Percentiles rank a stretch among this genome's conserved stretches.
These are phyloP conservation scores for Zygnema circumcarinatum DNA, from an alignment of 139 green algal species.

Conservation along the genomic window DNA sequence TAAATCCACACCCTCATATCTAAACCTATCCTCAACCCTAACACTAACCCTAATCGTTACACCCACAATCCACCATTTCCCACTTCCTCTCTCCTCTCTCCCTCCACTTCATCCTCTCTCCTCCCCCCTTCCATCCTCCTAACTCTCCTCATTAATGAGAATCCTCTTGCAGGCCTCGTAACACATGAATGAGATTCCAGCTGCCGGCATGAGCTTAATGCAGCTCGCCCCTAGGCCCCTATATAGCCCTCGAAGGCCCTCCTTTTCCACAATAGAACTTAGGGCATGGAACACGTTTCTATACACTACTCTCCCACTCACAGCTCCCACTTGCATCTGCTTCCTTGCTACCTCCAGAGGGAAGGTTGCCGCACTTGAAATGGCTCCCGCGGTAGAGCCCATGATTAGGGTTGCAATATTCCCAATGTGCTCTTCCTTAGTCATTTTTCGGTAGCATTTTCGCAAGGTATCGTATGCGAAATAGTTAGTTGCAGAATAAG, in stretches of 20 bases:
- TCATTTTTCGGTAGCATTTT: conserved; percentile 34
- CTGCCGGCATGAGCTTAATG: conserved; percentile 54
- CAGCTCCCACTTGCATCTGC: conserved; percentile 52
- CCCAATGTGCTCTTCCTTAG: conserved; percentile 57
- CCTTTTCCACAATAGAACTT: conserved; percentile 41
- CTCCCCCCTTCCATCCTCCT: not conserved
- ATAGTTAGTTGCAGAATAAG: conserved; percentile 50
- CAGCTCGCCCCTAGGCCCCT: conserved; percentile 45
- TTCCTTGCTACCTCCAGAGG: conserved; percentile 55
- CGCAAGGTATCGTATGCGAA: conserved; percentile 51
- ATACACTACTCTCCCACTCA: conserved; percentile 46
- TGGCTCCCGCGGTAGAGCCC: conserved; percentile 43
- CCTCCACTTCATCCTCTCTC: too few species aligned
- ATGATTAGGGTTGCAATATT: conserved; percentile 53
- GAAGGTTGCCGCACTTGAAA: conserved; percentile 45
- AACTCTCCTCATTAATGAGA: conserved; percentile 52
- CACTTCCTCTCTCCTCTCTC: too few species aligned
- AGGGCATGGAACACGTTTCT: conserved; percentile 37
- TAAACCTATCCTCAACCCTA: too few species aligned
- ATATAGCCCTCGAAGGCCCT: conserved; percentile 45
- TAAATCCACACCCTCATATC: too few species aligned
- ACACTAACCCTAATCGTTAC: too few species aligned
- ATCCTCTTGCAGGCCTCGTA: conserved; percentile 56
- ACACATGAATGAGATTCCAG: conserved; percentile 60
- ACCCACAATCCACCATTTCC: too few species aligned